Evolutionary conservation across 116 monocot species (phyloP).

Genomic region (Iris pallida): DNA sequence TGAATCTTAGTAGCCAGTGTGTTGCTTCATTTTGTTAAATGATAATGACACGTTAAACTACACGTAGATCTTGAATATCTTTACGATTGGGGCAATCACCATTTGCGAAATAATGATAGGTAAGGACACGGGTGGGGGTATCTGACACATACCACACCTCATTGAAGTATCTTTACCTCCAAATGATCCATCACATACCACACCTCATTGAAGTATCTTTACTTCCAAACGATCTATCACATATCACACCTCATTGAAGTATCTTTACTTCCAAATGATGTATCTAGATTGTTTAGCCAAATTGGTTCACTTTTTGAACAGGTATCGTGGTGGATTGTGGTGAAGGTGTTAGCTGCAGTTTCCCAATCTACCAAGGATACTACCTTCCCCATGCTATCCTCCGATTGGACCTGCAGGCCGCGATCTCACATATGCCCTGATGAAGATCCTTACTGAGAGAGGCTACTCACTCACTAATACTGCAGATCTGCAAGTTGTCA

Average conservation of each 20-base stretch:
- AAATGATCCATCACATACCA: too few species aligned
- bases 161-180: too few species aligned
- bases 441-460: constrained; percentile 20
- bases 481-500: constrained; percentile 15
- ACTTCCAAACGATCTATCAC: too few species aligned
- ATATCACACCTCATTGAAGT: background rate
- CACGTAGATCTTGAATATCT: too few species aligned
- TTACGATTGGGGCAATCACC: too few species aligned
- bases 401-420: constrained; percentile 14
- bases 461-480: constrained; percentile 19
- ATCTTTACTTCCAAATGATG: background rate
- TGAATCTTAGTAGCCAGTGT: too few species aligned
- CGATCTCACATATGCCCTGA: constrained; percentile 15
- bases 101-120: background rate
- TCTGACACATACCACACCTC: too few species aligned
- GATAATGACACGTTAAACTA: too few species aligned
- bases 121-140: too few species aligned
- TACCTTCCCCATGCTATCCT: constrained; percentile 18
- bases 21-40: too few species aligned
- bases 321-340: constrained; percentile 17
- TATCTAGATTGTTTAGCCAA: background rate
- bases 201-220: too few species aligned
- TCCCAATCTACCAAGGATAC: constrained; percentile 17
- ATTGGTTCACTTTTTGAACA: constrained; percentile 1
- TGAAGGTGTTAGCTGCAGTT: constrained; percentile 15